phyloP scores from a whole-genome alignment of 805 yeast genomes.

The Wickerhamiella lipophila region DNA sequence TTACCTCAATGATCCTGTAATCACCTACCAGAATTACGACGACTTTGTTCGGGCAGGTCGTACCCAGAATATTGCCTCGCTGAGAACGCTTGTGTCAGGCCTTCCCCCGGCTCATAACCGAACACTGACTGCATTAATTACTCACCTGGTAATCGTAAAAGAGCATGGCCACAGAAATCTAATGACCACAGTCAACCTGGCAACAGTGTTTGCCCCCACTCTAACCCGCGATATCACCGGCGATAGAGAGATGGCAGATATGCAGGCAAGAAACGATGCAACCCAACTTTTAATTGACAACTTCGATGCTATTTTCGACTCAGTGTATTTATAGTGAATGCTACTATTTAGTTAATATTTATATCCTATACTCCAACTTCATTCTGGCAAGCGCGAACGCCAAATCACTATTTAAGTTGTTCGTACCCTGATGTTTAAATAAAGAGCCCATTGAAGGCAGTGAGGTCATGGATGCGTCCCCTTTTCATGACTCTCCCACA shows the following conservation, averaged over 20 bases:
- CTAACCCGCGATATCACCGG: conserved; percentile 67
- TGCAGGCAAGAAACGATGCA: conserved; percentile 64
- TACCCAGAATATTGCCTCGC: conserved; percentile 31
- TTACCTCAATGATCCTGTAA: conserved; percentile 71
- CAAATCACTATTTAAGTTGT: too few species aligned
- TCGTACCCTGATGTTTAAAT: too few species aligned
- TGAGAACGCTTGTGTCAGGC: conserved; percentile 35
- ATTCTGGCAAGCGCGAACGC: too few species aligned
- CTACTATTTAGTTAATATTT: neutral
- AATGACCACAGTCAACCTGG: conserved; percentile 72
- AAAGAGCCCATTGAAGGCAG: too few species aligned
- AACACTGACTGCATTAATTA: conserved; percentile 43
- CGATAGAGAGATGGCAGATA: conserved; percentile 71
- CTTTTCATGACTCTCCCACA: too few species aligned
- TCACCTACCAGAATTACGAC: conserved; percentile 58
- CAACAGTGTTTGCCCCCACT: conserved; percentile 93
- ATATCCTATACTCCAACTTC: neutral
- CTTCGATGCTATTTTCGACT: conserved; percentile 14
- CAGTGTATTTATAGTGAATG: conserved; percentile 5
- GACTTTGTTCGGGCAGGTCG: conserved; percentile 45
- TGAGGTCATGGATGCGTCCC: too few species aligned
- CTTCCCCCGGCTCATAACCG: conserved; percentile 59
- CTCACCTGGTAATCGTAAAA: conserved; percentile 54
- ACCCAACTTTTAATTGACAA: conserved; percentile 51
- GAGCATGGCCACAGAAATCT: conserved; percentile 44